phyloP scores from a whole-genome alignment of 768 basidiomycete species.

The Lentinula sp. region DNA sequence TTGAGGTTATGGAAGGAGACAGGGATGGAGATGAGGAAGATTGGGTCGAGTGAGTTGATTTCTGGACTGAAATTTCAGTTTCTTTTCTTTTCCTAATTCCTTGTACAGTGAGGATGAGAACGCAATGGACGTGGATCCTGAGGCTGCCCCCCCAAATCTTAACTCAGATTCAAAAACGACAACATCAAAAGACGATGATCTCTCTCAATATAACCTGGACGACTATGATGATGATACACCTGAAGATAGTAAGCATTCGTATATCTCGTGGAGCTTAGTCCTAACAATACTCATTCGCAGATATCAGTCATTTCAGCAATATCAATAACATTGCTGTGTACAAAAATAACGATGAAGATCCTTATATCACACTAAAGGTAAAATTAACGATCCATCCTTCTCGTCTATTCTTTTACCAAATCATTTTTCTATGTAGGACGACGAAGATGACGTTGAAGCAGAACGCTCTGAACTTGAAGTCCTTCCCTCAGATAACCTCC shows the following conservation, averaged over 20 bases:
- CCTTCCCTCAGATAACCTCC: slow-evolving; percentile 84
- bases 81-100: slow-evolving; percentile 10
- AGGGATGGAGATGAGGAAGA: not conserved
- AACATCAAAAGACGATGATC: slow-evolving; percentile 48
- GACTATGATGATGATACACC: slow-evolving; percentile 80
- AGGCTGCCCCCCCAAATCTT: not conserved
- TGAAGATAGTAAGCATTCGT: slow-evolving; percentile 21
- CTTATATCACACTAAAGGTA: slow-evolving; percentile 96
- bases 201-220: slow-evolving; percentile 86
- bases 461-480: slow-evolving; percentile 90
- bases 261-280: not conserved
- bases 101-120: slow-evolving; percentile 40
- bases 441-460: slow-evolving; percentile 60
- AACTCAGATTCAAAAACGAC: slow-evolving; percentile 14
- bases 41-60: slow-evolving; percentile 6
- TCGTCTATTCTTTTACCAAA: slow-evolving; percentile 6
- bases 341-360: slow-evolving; percentile 88
- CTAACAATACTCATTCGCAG: slow-evolving; percentile 25
- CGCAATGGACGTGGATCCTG: slow-evolving; percentile 58
- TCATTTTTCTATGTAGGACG: slow-evolving; percentile 38
- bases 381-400: slow-evolving; percentile 25
- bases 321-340: slow-evolving; percentile 95
- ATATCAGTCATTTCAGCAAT: slow-evolving; percentile 81
- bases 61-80: slow-evolving; percentile 7
- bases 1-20: slow-evolving; percentile 87